Base-by-base conservation (phyloP, 768 basidiomycete genomes). In the Boletus insuetus region DNA sequence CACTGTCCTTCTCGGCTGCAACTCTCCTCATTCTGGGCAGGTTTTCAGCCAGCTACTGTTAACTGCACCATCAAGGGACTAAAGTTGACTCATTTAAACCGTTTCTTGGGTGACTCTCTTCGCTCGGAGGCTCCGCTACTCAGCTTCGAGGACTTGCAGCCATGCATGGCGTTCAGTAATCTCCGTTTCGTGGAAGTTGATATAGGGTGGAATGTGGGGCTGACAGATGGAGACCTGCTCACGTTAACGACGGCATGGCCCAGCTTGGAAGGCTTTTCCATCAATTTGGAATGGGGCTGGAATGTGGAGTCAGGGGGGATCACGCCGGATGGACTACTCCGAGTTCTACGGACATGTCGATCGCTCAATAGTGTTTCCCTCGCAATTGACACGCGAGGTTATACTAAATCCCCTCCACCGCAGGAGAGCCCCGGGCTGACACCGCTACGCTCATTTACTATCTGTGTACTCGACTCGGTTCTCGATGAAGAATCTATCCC, bases 221-320 rank as follows among this genome's bases (percentile, higher is more conserved):
- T 64, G 17, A 24, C 22, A 10, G 42, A 42, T 17, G 20, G 13
- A 3, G 46, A 43, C 10, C 13, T 63, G 14, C 31, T 54, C 3
- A n/a, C 5, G 4, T 34, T 63, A 19, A 60, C 8, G 0, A 41
- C 49, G 9, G 40, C 50, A 13, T 63, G 59, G 56, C 56, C 56
- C 8, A 29, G 22, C 22, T n/a, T 63, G n/a, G 39, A 55, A 31
- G 2, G 24, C 2, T 24, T 37, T 14, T 13, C 14, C 16, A 17
- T 37, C 11, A 37, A 37, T 2, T 6, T 6, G 37, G 3, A 12
- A 3, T 37, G 37, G 37, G 37, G 37, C 16, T 37, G 37, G 37
- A 17, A 10, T 16, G 14, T 14, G 37, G 24, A 1, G 24, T 14
- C 6, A 2, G 5, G 24, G 24, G 24, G 24, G 13, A 37, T 37